Base-by-base conservation (phyloP, 345 rosid genomes). In the Garcia nutans region DNA sequence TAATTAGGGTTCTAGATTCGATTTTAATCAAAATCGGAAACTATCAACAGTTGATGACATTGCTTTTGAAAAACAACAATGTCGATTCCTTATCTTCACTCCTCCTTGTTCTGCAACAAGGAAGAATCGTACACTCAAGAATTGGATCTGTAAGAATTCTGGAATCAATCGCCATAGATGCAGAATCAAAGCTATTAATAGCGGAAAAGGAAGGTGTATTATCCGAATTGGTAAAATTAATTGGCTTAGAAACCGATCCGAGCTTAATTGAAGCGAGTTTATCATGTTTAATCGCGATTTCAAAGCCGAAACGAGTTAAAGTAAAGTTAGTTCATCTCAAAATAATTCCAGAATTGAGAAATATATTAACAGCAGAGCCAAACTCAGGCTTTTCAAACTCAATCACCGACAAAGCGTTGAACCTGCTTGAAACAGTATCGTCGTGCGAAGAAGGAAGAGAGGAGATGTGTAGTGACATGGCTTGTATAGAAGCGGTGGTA, bases 381-480 rank as follows among this genome's bases (percentile, higher is more conserved):
- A 74, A 70, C 61, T 26, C 60, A 42, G 77, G 61, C 59, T 83
- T 82, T 10, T 69, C 60, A 9, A 69, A 16, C 24, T 26, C 90
- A 17, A 75, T 73, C 62, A 84, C 85, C 22, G 99, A 93, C 81
- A 96, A 92, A 79, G 87, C 88, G 7, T 65, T 96, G 87, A 88
- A 85, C 74, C 84, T 93, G 74, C 67, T 93, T 24, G 98, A 90
- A 76, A 81, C 73, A 26, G 33, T 88, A 56, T 81, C 92, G 23
- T 86, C 91, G 1, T 84, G 85, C 78, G 85, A 82, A 58, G 97
- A 92, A 85, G 99, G 95, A 13, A 82, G 92, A 75, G 74, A 42
- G 37, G 92, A 86, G 84, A 80, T 93, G 2, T 80, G 86, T 49
- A 66, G 77, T 0, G 89, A 85, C 68, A 45, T 82, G 0, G 70